Evolutionary conservation across 805 yeast genomes (phyloP), one percentile per base, ranked within the genome.

Genomic region (Yarrowia divulgata): DNA sequence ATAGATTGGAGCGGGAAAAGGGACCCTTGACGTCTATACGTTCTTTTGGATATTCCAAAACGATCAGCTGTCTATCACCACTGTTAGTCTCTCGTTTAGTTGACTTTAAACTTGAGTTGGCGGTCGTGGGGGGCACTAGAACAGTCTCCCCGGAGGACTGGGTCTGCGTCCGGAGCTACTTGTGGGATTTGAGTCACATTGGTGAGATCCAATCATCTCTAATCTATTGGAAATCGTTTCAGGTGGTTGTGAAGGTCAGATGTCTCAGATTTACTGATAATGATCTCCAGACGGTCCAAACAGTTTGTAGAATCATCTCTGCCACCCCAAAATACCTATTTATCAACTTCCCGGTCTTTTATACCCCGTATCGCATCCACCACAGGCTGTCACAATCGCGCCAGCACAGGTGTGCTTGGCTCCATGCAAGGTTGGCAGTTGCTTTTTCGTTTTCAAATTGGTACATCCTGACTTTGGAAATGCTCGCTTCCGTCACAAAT

Each of bases 1-100:
- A 23, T 23, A 23, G 4, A 23, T 4, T 23, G 29, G 29, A 23
- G 29, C 29, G 29, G 29, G 29, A 23, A 23, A 23, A 23, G 29
- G 29, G 37, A 48, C 52, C 35, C 37, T 48, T 48, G 18, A 48
- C 18, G 18, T 18, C 35, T 37, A 29, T 14, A 29, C 19, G 16
- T 1, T 18, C 10, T 45, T 19, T 45, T 19, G 18, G 3, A 19
- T 46, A 10, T 12, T 1, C 8, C 8, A 29, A 19, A n/a, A 8
- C 18, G 40, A 50, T 50, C 55, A 50, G 19, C 23, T 34, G 55
- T 13, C 18, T 19, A 50, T 50, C 55, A 34, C 40, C 55, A 34
- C 55, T 50, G 29, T 4, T 32, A 10, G 39, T 40, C 5, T 23
- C 55, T 50, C 40, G 55, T 50, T 34, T 50, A 32, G 9, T 49